Base-by-base conservation (phyloP, 345 rosid species). In the Melaleuca quinquenervia region DNA sequence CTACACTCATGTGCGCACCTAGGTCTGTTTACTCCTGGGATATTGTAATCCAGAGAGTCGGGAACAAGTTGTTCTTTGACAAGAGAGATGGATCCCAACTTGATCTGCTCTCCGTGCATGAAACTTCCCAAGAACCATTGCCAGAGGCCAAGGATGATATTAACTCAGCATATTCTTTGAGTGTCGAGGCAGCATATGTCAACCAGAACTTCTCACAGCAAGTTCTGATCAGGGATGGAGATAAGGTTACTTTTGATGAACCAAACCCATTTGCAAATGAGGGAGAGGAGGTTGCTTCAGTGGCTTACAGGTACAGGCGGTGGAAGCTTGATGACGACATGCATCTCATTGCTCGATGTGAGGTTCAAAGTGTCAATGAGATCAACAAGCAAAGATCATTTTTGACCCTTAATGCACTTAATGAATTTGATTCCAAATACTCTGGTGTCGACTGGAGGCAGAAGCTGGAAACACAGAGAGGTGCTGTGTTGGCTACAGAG, bases 401-500 rank as follows among this genome's bases (percentile, higher is more conserved):
- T 85, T 89, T 97, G 89, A 95, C 99, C 22, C 80, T 94, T 91
- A 97, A 97, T 90, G 98, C 99, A 2, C 97, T 97, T 8, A 96
- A 96, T 50, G 99, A 97, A 94, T 97, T 97, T 52, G 99, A 97
- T 92, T 87, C 98, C 3, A 97, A 97, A 58, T 96, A 96, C 85
- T 97, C 99, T 7, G 99, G 99, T 84, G 96, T 98, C 86, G 99
- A 98, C 86, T 98, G 98, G 99, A 95, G 98, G 87, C 99, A 96
- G 95, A 98, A 98, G 92, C 86, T 98, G 85, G 99, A 98, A 90
- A 95, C 99, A 20, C 99, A 98, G 86, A 91, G 99, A 87, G 99
- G 99, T 84, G 99, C 98, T 0, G 98, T 97, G 58, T 92, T 97
- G 88, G 99, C 99, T 49, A 96, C 95, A 32, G 99, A 97, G 87